Base-by-base conservation (phyloP, 768 basidiomycete species). In the Hygrophoropsis aurantiaca region DNA sequence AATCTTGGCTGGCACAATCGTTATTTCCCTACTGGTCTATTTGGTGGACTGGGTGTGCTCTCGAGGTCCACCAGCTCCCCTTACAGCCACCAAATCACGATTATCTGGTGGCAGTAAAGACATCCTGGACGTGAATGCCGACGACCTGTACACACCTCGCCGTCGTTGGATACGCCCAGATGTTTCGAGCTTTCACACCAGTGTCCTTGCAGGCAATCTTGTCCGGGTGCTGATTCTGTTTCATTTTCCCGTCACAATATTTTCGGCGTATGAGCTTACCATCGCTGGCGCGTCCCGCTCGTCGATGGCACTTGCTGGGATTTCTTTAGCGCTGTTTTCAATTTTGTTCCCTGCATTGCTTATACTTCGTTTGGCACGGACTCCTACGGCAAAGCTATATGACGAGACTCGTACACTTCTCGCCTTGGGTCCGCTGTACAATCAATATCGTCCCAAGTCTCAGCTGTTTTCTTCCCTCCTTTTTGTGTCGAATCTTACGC, bases 341-440 rank as follows among this genome's bases (percentile, higher is more conserved):
- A 74, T 98, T 44, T 64, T 86, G 18, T 66, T 91, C 19, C 95
- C 95, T 2, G 73, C 79, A 5, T 73, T 86, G 42, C 72, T 97
- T 11, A 74, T 95, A 38, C 66, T 85, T 48, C 84, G 87, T n/a
- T 79, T 99, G 21, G 80, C 82, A 15, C 73, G 82, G 50, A 93
- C 89, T 0, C 81, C 87, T 13, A 90, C 89, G 20, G 86, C 84
- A 62, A 95, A 97, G 60, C 75, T 98, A 5, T 98, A 98, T 64
- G 93, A 95, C 53, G 93, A 95, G 66, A 94, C 92, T 1, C 80
- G 90, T 53, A 97, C 94, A 1, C 74, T 98, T 15, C 84, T 99
- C 16, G 80, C 85, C 3, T 77, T 94, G 16, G 95, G 97, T 11
- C 90, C 94, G 23, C 75, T 97, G 46, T 99, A 99, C 69, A 97